phyloP scores from a whole-genome alignment of 805 yeast genomes.

The Cyberlindnera bimundalis region DNA sequence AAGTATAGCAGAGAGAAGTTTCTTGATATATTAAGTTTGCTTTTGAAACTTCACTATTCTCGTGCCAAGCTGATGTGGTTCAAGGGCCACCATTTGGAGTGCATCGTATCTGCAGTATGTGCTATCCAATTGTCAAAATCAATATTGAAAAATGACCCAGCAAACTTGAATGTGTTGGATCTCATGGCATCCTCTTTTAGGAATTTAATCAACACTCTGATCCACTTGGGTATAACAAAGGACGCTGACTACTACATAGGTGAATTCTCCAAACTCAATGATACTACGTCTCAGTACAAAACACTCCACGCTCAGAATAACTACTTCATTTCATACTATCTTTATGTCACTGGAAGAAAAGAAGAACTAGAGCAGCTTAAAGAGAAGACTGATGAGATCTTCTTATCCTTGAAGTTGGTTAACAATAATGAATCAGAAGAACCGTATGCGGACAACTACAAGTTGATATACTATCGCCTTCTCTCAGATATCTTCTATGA shows the following conservation, averaged over 20 bases:
- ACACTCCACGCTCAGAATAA: slow-evolving; percentile 15
- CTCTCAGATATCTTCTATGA: slow-evolving; percentile 18
- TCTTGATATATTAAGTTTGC: slow-evolving; percentile 8
- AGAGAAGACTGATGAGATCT: slow-evolving; percentile 15
- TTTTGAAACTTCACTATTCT: slow-evolving; percentile 17
- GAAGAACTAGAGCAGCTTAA: slow-evolving; percentile 9
- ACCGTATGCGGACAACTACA: slow-evolving; percentile 23
- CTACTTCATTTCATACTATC: slow-evolving; percentile 23
- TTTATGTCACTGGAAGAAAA: slow-evolving; percentile 17
- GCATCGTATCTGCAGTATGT: slow-evolving; percentile 40
- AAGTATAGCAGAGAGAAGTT: slow-evolving; percentile 11
- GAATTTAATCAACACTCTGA: slow-evolving; percentile 36
- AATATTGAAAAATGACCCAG: slow-evolving; percentile 40
- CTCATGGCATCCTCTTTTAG: slow-evolving; percentile 38
- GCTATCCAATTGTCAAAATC: slow-evolving; percentile 53
- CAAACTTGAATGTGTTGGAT: slow-evolving; percentile 30
- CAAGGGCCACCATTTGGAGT: slow-evolving; percentile 24
- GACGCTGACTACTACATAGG: slow-evolving; percentile 53
- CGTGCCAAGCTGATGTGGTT: slow-evolving; percentile 19
- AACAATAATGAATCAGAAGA: slow-evolving; percentile 3
- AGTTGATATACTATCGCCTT: slow-evolving; percentile 22
- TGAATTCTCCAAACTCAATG: slow-evolving; percentile 38
- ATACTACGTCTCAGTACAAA: slow-evolving; percentile 15
- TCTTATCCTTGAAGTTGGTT: slow-evolving; percentile 15
- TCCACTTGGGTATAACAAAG: slow-evolving; percentile 52